Evolutionary conservation across 306 rosid species (phyloP), one percentile per base, ranked within the genome.

Genomic region (Pterocarpus macrocarpus): DNA sequence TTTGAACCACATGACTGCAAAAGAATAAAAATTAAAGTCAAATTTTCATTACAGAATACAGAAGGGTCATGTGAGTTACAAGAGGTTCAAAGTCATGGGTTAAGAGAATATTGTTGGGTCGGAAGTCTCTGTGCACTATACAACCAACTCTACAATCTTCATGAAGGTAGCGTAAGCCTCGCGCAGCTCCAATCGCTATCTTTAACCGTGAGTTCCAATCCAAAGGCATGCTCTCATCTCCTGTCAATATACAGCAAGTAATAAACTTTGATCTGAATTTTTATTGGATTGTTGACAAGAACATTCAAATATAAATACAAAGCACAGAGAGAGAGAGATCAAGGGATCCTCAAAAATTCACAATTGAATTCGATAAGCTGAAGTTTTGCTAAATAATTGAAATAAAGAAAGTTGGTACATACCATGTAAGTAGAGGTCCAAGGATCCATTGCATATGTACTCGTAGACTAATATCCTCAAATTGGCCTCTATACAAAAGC

Each of bases 81-180:
- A 91, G 59, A 73, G 99, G 96, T 77, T 95, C 99, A 79, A 91
- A 91, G 86, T 93, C 94, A 77, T 95, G 99, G 14, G 99, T 95
- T 75, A 93, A 78, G 84, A 93, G 98, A 58, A 95, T 91, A 86
- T 95, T 95, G 79, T 88, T 91, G 8, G 99, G 96, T 78, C 98
- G 87, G 53, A 93, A 82, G 75, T 95, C 99, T 85, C 91, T 88
- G 87, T 95, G 99, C 78, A 92, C 97, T 82, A 91, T 90, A 55
- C 94, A 89, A 63, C 99, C 99, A n/a, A 93, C 98, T 90, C 98
- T 83, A 68, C 99, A 95, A 86, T 95, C 99, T 91, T 95, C 99
- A 39, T 95, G 98, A 83, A 95, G 97, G 81, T 93, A 95, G 61
- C 98, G 89, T 77, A 95, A 84, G 58, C 99, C 98, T 58, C 94